These are phyloP conservation scores for Chaetothyriales sp. DNA, from an alignment of 2,329 filamentous ascomycete species.

Conservation along the genomic window DNA sequence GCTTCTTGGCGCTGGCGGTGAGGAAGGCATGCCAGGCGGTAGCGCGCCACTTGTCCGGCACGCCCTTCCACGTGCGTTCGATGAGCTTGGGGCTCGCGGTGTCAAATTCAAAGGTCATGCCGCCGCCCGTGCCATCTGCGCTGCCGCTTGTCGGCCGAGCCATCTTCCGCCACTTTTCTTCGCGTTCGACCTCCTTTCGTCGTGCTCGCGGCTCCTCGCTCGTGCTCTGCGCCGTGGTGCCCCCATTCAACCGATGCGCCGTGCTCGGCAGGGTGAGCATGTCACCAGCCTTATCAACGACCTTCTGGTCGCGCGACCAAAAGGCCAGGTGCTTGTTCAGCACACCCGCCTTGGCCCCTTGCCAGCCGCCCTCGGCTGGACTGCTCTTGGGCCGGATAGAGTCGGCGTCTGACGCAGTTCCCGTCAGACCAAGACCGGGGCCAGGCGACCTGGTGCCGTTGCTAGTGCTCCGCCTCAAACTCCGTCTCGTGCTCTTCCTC, in stretches of 20 bases:
- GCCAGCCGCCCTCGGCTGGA: slow-evolving; percentile 2
- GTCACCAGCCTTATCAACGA: slow-evolving; percentile 47
- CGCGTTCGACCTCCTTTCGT: slow-evolving; percentile 46
- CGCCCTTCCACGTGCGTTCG: slow-evolving; percentile 91
- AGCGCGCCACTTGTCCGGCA: slow-evolving; percentile 87
- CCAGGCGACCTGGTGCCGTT: slow-evolving; percentile 5
- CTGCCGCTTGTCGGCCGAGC: slow-evolving; percentile 36
- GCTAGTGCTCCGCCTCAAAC: slow-evolving; percentile 21
- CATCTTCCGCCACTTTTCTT: slow-evolving; percentile 58
- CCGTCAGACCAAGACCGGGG: not conserved
- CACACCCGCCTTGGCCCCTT: slow-evolving; percentile 33
- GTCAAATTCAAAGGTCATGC: slow-evolving; percentile 67
- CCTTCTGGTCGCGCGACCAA: slow-evolving; percentile 30
- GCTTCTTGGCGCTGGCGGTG: slow-evolving; percentile 56
- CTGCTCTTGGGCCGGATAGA: slow-evolving; percentile 23
- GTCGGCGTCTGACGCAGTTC: slow-evolving; percentile 22
- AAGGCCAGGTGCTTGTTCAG: slow-evolving; percentile 36
- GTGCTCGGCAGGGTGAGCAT: slow-evolving; percentile 45
- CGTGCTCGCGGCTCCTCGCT: slow-evolving; percentile 12
- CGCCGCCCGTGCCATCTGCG: slow-evolving; percentile 36
- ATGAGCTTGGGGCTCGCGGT: slow-evolving; percentile 69
- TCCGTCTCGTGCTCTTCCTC: slow-evolving; percentile 37
- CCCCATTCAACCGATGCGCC: slow-evolving; percentile 37
- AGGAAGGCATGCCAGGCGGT: slow-evolving; percentile 94
- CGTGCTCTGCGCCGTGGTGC: slow-evolving; percentile 29